Evolutionary conservation across 495 filamentous ascomycete genomes (phyloP), one percentile per base, ranked within the genome.

Genomic region (Neurospora tetrasperma): DNA sequence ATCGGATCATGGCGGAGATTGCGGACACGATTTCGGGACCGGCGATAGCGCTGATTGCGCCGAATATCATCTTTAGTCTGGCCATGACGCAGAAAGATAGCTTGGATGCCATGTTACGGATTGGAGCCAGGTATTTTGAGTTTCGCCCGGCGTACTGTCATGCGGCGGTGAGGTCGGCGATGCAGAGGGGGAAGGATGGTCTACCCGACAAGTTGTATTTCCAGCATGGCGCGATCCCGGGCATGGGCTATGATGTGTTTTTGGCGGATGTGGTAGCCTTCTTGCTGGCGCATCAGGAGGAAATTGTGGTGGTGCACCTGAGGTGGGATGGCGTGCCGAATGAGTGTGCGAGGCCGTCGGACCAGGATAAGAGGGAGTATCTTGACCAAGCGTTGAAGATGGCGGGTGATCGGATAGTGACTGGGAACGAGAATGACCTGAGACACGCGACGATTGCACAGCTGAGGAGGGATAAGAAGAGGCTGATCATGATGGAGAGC

Each of bases 41-140:
- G 1, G 81, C 82, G 54, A 81, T 83, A 39, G 75, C 79, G 43
- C 75, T 78, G 16, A 81, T 84, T 69, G 82, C 84, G n/a, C 85
- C 84, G 39, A 83, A 84, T 69, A 87, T 88, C 76, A 82, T 88
- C 76, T 79, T 78, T 69, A 82, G 81, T 27, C 78, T 88, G n/a
- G 82, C 86, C 73, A 83, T 88, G 59, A 88, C 85, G 44, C 86
- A 88, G 72, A 88, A 88, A 73, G 85, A 88, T 73, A 75, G 73
- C 43, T 78, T 88, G 4, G 74, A 79, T 39, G 75, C 80, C 20
- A 84, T 88, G 73, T 80, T 88, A 44, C 73, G 71, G 43, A 81
- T 88, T 46, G 86, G 87, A 9, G 84, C 85, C 1, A 77, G 87
- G 23, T 88, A 88, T 76, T 88, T 88, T 66, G 87, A 88, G 78